A percentile compares a stretch with the other conserved stretches of the same genome.
Conservation (phyloP, 1,284 basidiomycete species). For the Fomitiporia mediterranea region DNA sequence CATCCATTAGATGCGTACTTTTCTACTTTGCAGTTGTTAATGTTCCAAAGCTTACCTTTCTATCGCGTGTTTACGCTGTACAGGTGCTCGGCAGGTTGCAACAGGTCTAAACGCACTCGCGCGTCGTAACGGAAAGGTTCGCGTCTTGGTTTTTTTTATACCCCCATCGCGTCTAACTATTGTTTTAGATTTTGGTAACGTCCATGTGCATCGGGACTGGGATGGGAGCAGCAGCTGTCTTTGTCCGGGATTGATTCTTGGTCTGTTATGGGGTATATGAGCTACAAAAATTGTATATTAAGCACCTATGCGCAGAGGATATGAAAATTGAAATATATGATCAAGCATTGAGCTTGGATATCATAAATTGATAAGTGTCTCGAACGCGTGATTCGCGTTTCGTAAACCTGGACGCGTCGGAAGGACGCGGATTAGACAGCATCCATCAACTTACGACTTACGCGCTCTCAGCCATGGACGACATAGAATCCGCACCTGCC, state of each 20-base stretch:
- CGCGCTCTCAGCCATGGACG: slow-evolving; percentile 8
- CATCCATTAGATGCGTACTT: slow-evolving; percentile 75
- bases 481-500: background rate
- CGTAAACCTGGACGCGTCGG: too few relatives aligned
- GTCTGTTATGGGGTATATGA: too few relatives aligned
- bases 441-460: too few relatives aligned
- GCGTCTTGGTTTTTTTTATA: slow-evolving; percentile 18
- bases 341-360: too few relatives aligned
- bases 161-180: slow-evolving; percentile 1
- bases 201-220: slow-evolving; percentile 89
- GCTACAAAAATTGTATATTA: too few relatives aligned
- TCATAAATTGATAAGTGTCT: too few relatives aligned
- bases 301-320: too few relatives aligned
- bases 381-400: too few relatives aligned
- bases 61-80: slow-evolving; percentile 57
- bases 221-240: slow-evolving; percentile 81
- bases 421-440: too few relatives aligned
- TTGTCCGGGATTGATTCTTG: slow-evolving; percentile 45
- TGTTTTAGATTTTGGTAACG: slow-evolving; percentile 60
- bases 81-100: slow-evolving; percentile 83
- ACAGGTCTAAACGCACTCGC: slow-evolving; percentile 83
- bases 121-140: slow-evolving; percentile 72
- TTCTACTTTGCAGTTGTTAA: slow-evolving; percentile 1
- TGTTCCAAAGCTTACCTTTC: background rate
- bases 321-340: too few relatives aligned